These are phyloP conservation scores for Boletus barrowsii DNA, from an alignment of 768 basidiomycete species.

Conservation along the genomic window DNA sequence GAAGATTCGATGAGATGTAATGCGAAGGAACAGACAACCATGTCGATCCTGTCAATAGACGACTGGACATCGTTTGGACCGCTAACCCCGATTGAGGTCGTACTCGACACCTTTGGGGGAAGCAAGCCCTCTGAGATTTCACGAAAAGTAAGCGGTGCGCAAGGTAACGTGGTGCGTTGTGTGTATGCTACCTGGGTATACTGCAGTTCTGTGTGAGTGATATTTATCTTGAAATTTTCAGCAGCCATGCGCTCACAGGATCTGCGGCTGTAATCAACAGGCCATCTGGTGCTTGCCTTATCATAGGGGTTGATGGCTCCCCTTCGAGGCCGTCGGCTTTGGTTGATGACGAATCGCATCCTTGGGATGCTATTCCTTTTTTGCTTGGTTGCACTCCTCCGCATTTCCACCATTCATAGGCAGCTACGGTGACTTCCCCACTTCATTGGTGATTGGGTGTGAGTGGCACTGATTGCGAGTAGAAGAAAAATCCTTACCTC, in stretches of 20 bases:
- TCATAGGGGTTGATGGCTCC: not conserved
- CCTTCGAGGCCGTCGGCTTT: not conserved
- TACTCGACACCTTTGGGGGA: conserved; percentile 31
- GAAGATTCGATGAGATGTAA: conserved; percentile 63
- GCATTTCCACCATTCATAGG: conserved; percentile 58
- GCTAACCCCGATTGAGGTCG: conserved; percentile 5
- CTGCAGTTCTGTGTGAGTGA: conserved; percentile 32
- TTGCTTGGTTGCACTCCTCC: conserved; percentile 26
- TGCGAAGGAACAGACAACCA: conserved; percentile 73
- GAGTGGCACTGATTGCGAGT: conserved; percentile 23
- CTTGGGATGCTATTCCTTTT: conserved; percentile 1
- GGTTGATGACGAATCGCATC: not conserved
- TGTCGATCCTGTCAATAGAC: conserved; percentile 40
- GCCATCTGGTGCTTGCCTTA: conserved; percentile 13
- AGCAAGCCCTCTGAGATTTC: conserved; percentile 58
- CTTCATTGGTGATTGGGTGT: conserved; percentile 30
- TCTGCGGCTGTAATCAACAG: conserved; percentile 24
- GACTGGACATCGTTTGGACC: not conserved
- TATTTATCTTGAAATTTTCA: not conserved
- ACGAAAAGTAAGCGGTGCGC: conserved; percentile 57
- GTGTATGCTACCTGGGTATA: conserved; percentile 60
- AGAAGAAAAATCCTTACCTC: conserved; percentile 17
- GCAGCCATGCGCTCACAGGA: conserved; percentile 17
- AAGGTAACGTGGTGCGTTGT: conserved; percentile 51
- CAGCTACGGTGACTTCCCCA: conserved; percentile 60